phyloP scores from a whole-genome alignment of 306 rosid genomes.

The Cajanus cajan region DNA sequence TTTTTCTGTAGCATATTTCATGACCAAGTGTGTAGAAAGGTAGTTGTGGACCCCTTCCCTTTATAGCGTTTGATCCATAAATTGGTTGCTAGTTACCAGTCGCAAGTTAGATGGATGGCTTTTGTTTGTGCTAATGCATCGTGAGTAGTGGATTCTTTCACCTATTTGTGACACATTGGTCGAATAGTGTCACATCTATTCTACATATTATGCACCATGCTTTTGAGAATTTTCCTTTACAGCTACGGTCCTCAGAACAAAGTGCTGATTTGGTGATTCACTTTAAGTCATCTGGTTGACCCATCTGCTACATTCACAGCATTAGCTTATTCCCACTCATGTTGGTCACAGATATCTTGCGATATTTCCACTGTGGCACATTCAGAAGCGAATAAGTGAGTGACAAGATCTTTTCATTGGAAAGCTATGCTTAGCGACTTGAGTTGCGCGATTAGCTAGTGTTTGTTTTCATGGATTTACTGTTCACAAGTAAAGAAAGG shows the following conservation, averaged over 20 bases:
- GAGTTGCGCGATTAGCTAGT: neutral
- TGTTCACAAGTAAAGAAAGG: too few relatives aligned
- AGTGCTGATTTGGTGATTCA: slow-evolving; percentile 5
- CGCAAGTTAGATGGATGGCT: neutral
- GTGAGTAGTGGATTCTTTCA: neutral
- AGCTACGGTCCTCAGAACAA: neutral
- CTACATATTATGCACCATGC: neutral
- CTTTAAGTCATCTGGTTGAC: slow-evolving; percentile 10
- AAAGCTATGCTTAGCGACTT: neutral
- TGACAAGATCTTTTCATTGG: neutral
- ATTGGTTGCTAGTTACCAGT: neutral
- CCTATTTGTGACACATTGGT: neutral
- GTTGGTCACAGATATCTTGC: neutral
- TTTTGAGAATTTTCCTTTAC: neutral
- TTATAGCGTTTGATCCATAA: neutral
- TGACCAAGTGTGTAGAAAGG: neutral
- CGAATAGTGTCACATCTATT: neutral
- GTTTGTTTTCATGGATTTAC: neutral
- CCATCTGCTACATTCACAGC: neutral
- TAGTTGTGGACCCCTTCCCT: slow-evolving; percentile 7
- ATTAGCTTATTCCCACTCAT: slow-evolving; percentile 19
- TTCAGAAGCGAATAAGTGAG: neutral
- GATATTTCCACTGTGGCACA: neutral
- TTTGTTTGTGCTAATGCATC: neutral
- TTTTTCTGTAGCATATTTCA: neutral